Evolutionary conservation across 2,329 filamentous ascomycete genomes (phyloP), one percentile per base, ranked within the genome.

Genomic region (Diatrype stigma): DNA sequence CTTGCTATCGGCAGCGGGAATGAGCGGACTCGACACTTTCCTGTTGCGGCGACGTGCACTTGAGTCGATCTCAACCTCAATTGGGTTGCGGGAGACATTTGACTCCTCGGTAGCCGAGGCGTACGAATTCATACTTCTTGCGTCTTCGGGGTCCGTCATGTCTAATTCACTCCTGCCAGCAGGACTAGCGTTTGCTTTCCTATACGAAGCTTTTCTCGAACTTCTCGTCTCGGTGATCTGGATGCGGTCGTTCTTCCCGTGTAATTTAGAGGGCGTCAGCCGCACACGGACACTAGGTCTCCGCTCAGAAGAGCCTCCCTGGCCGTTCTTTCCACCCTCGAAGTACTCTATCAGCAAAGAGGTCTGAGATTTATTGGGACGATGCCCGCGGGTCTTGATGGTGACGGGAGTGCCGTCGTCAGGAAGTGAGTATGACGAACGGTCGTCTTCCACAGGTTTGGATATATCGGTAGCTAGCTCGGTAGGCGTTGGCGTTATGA

Each of bases 281-380:
- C 84, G 81, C 70, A 88, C 78, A 65, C 81, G 82, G 49, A 96
- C 90, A 67, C 90, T 96, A 12, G 92, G 91, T 60, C 88, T 85
- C 61, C 87, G 86, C 60, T 84, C 80, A 76, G 73, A 61, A 73
- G 74, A 56, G 70, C 56, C 53, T 60, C 77, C 76, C 61, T 77
- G 77, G 51, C 80, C 73, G 40, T 72, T 53, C 68, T 89, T 92
- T 56, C 86, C 84, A 59, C 85, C 89, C 72, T 96, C 92, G 64
- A 95, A 96, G 71, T 96, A 96, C 73, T 96, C 92, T 63, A 96
- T 96, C 62, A 96, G 78, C 59, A 96, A 78, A 51, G 90, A 95
- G 35, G 92, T 96, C 73, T 96, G 91, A 44, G 90, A 96, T 61
- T 82, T 73, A 65, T 74, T 80, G 55, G 75, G 64, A 57, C 72